Evolutionary conservation across 176 grass and related monocot genomes (phyloP).

Genomic region (Metroxylon sagu): DNA sequence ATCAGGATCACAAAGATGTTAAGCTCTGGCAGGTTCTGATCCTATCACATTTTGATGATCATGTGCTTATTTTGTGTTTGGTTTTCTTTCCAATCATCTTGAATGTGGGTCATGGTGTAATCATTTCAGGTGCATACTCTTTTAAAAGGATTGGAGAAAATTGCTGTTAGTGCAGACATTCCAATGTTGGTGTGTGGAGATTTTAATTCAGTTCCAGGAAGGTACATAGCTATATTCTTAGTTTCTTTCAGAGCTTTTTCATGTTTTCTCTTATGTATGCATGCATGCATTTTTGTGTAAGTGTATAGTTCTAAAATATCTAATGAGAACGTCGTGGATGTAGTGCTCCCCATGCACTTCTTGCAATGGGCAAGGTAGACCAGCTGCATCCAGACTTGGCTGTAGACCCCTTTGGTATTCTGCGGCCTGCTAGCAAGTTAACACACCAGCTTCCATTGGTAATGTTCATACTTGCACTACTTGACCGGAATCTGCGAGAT

Average conservation of each 20-base stretch:
- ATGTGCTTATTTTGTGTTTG: slow-evolving; percentile 11
- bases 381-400: slow-evolving; percentile 91
- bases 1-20: slow-evolving; percentile 93
- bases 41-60: slow-evolving; percentile 9
- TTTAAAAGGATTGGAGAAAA: slow-evolving; percentile 97
- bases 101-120: neutral
- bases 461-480: slow-evolving; percentile 19
- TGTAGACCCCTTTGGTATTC: slow-evolving; percentile 79
- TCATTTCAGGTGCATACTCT: slow-evolving; percentile 80
- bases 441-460: slow-evolving; percentile 98
- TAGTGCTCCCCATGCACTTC: slow-evolving; percentile 85
- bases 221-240: slow-evolving; percentile 27
- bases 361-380: slow-evolving; percentile 91
- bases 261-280: slow-evolving; percentile 2
- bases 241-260: slow-evolving; percentile 5
- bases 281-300: too few relatives aligned
- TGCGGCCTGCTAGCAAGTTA: slow-evolving; percentile 75
- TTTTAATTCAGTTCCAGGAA: slow-evolving; percentile 92
- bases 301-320: too few relatives aligned
- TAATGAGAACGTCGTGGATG: slow-evolving; percentile 20
- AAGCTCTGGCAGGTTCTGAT: slow-evolving; percentile 87
- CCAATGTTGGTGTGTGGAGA: slow-evolving; percentile 99
- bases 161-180: slow-evolving; percentile 98
- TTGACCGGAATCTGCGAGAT: too few relatives aligned
- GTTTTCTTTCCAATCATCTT: neutral